Base-by-base conservation (phyloP, 2,329 filamentous ascomycete genomes). In the Thermomyces lanuginosus region DNA sequence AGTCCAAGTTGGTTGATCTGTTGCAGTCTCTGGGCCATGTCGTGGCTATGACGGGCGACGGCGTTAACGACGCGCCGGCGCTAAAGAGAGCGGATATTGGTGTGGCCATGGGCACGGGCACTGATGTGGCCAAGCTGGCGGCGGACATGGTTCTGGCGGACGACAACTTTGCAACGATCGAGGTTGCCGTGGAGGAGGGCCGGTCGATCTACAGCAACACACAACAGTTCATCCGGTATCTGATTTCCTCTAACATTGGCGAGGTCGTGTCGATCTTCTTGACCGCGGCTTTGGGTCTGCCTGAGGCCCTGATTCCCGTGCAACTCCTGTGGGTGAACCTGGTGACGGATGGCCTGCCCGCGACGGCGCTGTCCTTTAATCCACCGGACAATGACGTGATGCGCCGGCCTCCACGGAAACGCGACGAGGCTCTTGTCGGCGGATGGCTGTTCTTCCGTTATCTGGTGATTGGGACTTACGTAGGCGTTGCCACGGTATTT, bases 141-240 rank as follows among this genome's bases (percentile, higher is more conserved):
- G 82, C 91, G 32, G 89, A 98, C 52, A 98, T 98, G 89, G 86
- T 98, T 27, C 75, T 98, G 27, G 81, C 84, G 14, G 91, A 98
- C 58, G 83, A 93, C 60, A 98, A 98, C 64, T 98, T 98, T 54
- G 89, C 89, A 35, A 98, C 89, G 3, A 98, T 98, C 41, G 81
- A 92, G 52, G 66, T 82, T 30, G 89, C 89, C 26, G 84, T 98
- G 37, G 89, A 98, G 53, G 89, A 98, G 58, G 89, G 89, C 28
- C 78, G 89, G 36, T 84, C 84, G 37, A 98, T 98, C 58, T 98
- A 93, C 69, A 95, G 89, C 74, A 98, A 98, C 66, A 98, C 89
- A 4, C 89, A 98, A 52, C 89, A 98, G 53, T 98, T 98, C 58
- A 98, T 98, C 58, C 81, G 91, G 26, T 98, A 98, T 54, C 69